Evolutionary conservation across 2,329 filamentous ascomycete species (phyloP).

Genomic region (Fusarium duplospermum): DNA sequence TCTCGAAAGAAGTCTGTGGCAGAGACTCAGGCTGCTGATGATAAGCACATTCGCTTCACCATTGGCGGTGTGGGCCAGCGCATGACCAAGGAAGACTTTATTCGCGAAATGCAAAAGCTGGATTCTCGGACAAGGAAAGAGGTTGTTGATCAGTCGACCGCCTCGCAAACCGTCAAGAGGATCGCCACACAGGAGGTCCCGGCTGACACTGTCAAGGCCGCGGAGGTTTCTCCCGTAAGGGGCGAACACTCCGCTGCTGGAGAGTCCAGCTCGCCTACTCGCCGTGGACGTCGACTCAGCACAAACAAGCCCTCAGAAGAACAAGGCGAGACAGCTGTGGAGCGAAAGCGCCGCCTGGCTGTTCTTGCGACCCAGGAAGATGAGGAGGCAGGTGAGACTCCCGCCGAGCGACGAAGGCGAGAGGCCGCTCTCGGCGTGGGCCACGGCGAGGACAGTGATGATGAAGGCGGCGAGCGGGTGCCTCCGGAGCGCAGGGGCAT

Average conservation of each 20-base stretch:
- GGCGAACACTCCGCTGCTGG: not conserved
- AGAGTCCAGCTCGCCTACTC: constrained; percentile 30
- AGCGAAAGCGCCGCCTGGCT: constrained; percentile 73
- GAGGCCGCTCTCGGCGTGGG: constrained; percentile 78
- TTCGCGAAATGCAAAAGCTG: constrained; percentile 77
- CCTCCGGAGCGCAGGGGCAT: constrained; percentile 67
- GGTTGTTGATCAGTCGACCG: constrained; percentile 63
- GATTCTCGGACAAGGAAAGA: constrained; percentile 73
- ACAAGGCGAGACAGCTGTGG: constrained; percentile 74
- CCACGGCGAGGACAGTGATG: constrained; percentile 56
- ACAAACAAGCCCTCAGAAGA: constrained; percentile 37
- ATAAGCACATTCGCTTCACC: constrained; percentile 79
- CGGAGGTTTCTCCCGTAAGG: constrained; percentile 29
- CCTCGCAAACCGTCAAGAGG: constrained; percentile 61
- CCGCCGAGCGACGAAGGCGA: constrained; percentile 78
- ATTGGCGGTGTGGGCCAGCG: constrained; percentile 78
- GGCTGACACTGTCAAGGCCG: constrained; percentile 31
- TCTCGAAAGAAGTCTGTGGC: constrained; percentile 54
- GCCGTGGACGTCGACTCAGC: constrained; percentile 17
- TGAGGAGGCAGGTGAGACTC: constrained; percentile 70
- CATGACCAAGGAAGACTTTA: constrained; percentile 85
- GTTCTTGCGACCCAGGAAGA: constrained; percentile 59
- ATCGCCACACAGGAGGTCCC: constrained; percentile 57
- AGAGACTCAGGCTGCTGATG: constrained; percentile 69
- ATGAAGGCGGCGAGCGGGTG: constrained; percentile 67